phyloP scores from a whole-genome alignment of 1,284 basidiomycete genomes.

The Sporisorium reilianum region DNA sequence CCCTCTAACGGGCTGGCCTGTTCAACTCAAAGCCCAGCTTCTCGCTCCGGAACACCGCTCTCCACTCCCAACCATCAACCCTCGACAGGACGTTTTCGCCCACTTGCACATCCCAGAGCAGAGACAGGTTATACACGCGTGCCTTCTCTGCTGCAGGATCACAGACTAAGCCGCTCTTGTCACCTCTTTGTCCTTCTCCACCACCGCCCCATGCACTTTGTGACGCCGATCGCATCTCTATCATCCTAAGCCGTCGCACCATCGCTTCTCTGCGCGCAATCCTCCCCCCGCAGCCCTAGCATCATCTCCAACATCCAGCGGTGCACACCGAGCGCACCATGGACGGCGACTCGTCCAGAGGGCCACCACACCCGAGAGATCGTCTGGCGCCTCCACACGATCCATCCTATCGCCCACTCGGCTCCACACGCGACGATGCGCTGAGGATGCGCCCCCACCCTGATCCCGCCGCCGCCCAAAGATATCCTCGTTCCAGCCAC shows the following conservation, averaged over 20 bases:
- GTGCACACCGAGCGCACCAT: constrained; percentile 5
- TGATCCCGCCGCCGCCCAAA: constrained; percentile 1
- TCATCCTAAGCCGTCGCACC: neutral
- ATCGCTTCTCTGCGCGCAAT: neutral
- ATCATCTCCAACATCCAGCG: neutral
- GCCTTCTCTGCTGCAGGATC: constrained; percentile 22
- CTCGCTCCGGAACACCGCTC: neutral
- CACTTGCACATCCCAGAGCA: constrained; percentile 6
- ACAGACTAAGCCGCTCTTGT: neutral
- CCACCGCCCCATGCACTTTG: neutral
- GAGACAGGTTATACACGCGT: constrained; percentile 38
- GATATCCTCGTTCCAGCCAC: constrained; percentile 23
- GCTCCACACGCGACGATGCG: constrained; percentile 14
- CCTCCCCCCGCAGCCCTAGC: neutral
- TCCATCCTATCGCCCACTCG: constrained; percentile 7
- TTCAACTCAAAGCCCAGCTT: neutral
- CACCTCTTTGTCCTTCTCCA: neutral
- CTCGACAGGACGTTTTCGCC: neutral
- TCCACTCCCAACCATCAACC: neutral
- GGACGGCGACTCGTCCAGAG: constrained; percentile 37
- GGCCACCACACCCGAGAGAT: constrained; percentile 16
- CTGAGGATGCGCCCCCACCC: constrained; percentile 19
- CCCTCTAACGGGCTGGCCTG: neutral
- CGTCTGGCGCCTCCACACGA: constrained; percentile 16
- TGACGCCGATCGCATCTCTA: neutral